Evolutionary conservation across 148 eudicot species (phyloP).

Genomic region (Gaultheria prostrata): DNA sequence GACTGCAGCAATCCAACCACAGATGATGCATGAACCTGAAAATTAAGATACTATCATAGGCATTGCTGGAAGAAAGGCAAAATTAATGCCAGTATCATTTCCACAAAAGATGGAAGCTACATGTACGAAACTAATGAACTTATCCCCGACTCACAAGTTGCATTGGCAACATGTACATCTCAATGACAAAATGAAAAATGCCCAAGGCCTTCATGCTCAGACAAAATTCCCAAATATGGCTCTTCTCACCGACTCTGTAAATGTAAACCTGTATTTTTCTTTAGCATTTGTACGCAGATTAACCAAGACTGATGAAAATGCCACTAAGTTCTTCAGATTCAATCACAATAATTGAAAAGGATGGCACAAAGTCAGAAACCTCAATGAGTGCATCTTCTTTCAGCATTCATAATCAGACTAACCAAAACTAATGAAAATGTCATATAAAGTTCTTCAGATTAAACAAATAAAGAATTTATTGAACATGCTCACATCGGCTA

Average conservation of each 20-base stretch:
- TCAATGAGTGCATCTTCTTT: background rate
- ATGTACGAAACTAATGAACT: background rate
- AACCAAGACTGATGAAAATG: background rate
- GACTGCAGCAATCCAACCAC: slow-evolving; percentile 77
- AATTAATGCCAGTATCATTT: background rate
- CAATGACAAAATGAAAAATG: too few species aligned
- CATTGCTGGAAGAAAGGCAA: background rate
- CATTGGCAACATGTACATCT: background rate
- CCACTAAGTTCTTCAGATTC: background rate
- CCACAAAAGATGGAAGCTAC: background rate
- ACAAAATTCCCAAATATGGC: background rate
- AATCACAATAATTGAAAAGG: background rate
- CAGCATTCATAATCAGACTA: background rate
- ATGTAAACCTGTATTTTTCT: background rate
- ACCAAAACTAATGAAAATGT: background rate
- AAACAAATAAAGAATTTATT: background rate
- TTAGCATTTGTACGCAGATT: background rate
- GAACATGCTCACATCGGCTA: background rate
- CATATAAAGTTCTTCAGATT: background rate
- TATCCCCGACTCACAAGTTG: background rate
- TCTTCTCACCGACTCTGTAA: background rate
- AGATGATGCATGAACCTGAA: slow-evolving; percentile 93
- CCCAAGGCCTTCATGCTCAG: background rate
- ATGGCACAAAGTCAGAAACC: background rate
- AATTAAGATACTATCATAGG: slow-evolving; percentile 16